Base-by-base conservation (phyloP, 1,284 basidiomycete genomes). In the Tilletia walkeri region DNA sequence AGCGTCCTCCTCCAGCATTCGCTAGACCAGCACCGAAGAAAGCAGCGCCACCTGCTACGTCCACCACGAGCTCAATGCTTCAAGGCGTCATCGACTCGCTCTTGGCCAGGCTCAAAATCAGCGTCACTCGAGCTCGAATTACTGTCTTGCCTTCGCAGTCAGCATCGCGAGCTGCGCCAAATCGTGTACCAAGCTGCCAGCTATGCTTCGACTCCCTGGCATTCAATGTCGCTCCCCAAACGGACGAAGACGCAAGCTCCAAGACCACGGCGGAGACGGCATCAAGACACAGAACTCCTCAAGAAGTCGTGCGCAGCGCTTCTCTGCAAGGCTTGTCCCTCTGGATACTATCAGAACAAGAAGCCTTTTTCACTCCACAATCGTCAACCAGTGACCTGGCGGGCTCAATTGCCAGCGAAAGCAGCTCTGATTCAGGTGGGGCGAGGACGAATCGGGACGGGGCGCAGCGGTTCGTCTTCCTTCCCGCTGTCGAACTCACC, bases 21-120 rank as follows among this genome's bases (percentile, higher is more conserved):
- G 50, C 65, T 1, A 36, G n/a, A 24, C 65, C 69, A 41, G 49
- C 24, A 65, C 20, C 69, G 38, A 30, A 36, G 47, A 50, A 39
- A 12, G 65, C 69, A n/a, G 18, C 54, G 16, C 18, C 20, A 20
- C 16, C 24, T 30, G 41, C 47, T 30, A 24, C 45, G 4, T 20
- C 65, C 14, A 68, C 70, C 56, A 56, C 68, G 1, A 69, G 70
- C 49, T 72, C 75, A 0, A 68, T 77, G 49, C 70, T 79, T 12
- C 72, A 74, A 2, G 68, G 72, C 4, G 72, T 77, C 24, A 75
- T 80, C 9, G 78, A 80, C 38, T 71, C 71, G 1, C 71, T 80
- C 4, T 67, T 80, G 16, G 68, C 75, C 16, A 69, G 79, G 3
- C 71, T 80, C 30, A 77, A 76, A 50, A 67, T 80, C 18, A 24